Evolutionary conservation across 768 basidiomycete species (phyloP).

Genomic region (Pleurotus tuoliensis): DNA sequence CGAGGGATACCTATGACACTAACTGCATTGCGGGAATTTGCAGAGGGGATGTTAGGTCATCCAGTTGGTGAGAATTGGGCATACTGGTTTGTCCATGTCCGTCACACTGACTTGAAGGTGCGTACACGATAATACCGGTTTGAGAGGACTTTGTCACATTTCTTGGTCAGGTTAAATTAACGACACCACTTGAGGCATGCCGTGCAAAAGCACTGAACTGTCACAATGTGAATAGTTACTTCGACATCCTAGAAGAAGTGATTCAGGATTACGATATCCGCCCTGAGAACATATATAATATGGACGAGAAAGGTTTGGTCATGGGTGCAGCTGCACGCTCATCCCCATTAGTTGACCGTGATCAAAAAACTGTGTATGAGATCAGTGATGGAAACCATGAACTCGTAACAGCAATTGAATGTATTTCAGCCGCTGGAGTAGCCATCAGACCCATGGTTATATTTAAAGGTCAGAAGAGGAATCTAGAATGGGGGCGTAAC

Average conservation of each 20-base stretch:
- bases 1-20: conserved; percentile 18
- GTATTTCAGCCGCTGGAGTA: conserved; percentile 38
- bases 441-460: conserved; percentile 32
- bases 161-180: conserved; percentile 14
- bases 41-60: conserved; percentile 13
- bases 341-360: conserved; percentile 13
- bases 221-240: conserved; percentile 14
- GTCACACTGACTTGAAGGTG: conserved; percentile 4
- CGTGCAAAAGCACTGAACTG: conserved; percentile 18
- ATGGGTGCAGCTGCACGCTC: conserved; percentile 15
- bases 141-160: conserved; percentile 14
- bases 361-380: conserved; percentile 13
- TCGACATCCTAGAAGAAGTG: conserved; percentile 12
- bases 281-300: conserved; percentile 24
- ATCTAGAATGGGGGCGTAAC: conserved; percentile 18
- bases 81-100: background rate
- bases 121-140: conserved; percentile 7
- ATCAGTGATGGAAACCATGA: conserved; percentile 31
- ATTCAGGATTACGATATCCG: conserved; percentile 15
- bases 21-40: conserved; percentile 12
- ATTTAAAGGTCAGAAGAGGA: conserved; percentile 25
- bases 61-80: conserved; percentile 11
- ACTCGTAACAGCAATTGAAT: conserved; percentile 44
- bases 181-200: conserved; percentile 20
- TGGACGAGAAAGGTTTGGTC: conserved; percentile 26